phyloP scores from a whole-genome alignment of 2,329 filamentous ascomycete genomes.

The Aspergillus fumigatus region DNA sequence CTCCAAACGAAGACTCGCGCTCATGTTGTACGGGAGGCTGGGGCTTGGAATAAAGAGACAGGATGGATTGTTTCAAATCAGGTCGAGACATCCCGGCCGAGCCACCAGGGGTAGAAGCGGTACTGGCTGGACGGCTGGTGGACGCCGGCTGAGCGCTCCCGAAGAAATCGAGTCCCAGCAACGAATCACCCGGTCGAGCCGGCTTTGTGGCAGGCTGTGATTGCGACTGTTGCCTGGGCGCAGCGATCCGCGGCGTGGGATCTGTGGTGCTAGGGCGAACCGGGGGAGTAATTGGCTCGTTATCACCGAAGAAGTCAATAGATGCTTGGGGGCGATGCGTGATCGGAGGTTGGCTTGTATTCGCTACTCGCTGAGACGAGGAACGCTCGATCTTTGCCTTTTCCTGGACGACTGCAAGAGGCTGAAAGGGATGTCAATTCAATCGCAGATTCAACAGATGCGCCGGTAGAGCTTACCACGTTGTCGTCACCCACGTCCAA shows the following conservation, averaged over 20 bases:
- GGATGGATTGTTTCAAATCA: constrained; percentile 93
- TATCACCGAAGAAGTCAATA: constrained; percentile 79
- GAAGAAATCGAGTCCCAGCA: constrained; percentile 90
- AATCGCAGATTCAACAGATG: constrained; percentile 1
- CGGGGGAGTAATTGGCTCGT: constrained; percentile 57
- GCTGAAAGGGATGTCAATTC: constrained; percentile 39
- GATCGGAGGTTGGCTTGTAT: constrained; percentile 43
- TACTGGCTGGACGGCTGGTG: constrained; percentile 74
- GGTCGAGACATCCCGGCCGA: constrained; percentile 68
- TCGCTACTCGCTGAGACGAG: constrained; percentile 48
- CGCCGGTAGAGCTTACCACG: constrained; percentile 49
- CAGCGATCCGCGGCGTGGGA: constrained; percentile 56
- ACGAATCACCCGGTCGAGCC: constrained; percentile 74
- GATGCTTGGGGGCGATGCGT: constrained; percentile 45
- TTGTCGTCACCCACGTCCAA: constrained; percentile 88
- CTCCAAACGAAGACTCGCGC: constrained; percentile 62
- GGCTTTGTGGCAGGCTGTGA: constrained; percentile 43
- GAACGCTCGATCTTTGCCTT: constrained; percentile 64
- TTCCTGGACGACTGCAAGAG: constrained; percentile 63
- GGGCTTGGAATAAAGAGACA: constrained; percentile 90
- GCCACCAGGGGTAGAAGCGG: constrained; percentile 58
- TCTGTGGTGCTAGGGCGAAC: constrained; percentile 69
- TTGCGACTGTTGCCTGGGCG: constrained; percentile 59
- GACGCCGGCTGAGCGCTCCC: constrained; percentile 65
- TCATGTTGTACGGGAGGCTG: constrained; percentile 56